Conservation (phyloP, 208 protist genomes). For the Trypanosoma lewisi region DNA sequence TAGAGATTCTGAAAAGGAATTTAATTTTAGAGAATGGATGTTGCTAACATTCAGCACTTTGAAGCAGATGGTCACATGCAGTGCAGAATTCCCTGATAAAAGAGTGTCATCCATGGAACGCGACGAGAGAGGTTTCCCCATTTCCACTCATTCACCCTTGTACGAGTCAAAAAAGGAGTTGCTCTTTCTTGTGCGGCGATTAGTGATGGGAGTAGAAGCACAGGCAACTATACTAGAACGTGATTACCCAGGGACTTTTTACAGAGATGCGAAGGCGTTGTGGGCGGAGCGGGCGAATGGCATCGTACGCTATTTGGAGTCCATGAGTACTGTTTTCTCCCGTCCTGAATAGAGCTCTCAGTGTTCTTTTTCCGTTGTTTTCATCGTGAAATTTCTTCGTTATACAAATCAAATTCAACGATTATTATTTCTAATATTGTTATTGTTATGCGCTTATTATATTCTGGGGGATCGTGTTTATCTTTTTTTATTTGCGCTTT, state of each 20-base stretch:
- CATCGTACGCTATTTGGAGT: constrained; percentile 52
- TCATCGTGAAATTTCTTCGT: constrained; percentile 11
- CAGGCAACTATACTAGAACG: constrained; percentile 63
- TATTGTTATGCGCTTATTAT: neutral
- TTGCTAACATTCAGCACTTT: constrained; percentile 21
- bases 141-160: constrained; percentile 57
- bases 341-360: constrained; percentile 19
- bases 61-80: constrained; percentile 47
- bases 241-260: constrained; percentile 60
- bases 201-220: constrained; percentile 59
- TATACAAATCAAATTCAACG: neutral
- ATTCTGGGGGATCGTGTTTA: neutral
- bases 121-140: constrained; percentile 37
- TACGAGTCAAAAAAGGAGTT: constrained; percentile 50
- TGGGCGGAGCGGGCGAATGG: constrained; percentile 36
- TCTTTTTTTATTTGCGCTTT: constrained; percentile 1
- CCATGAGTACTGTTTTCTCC: constrained; percentile 73
- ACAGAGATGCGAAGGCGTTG: constrained; percentile 52
- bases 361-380: constrained; percentile 3
- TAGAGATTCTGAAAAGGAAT: neutral
- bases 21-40: constrained; percentile 6
- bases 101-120: neutral
- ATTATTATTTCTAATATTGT: neutral
- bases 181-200: constrained; percentile 36
- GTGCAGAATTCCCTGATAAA: constrained; percentile 37